Base-by-base conservation (phyloP, 495 filamentous ascomycete species). In the Polyplosphaeria fusca region DNA sequence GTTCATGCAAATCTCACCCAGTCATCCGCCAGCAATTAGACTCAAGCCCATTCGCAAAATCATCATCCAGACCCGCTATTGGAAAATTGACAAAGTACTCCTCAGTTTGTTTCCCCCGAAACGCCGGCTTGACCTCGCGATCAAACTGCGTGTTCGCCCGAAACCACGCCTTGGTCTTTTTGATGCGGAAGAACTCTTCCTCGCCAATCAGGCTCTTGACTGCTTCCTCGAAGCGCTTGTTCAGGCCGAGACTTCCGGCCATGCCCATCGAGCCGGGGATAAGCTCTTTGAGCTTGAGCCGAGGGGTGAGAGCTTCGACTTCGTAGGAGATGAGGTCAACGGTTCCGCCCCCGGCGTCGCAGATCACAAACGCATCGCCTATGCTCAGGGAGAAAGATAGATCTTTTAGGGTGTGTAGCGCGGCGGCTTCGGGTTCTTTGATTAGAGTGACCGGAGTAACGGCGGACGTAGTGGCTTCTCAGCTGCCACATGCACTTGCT, bases 381-480 rank as follows among this genome's bases (percentile, higher is more conserved):
- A 7, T 35, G 7, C 14, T 35, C 30, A 35, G 30, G 7, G 30
- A 35, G 30, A 35, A 35, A 7, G 30, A 35, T 14, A 35, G 30
- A 14, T 35, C 30, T 35, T 35, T 35, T 14, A 35, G 14, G 30
- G 45, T 48, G 24, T 24, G 25, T 11, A 48, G 45, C 9, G 45
- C 45, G 14, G 45, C 45, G 27, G 45, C 25, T 30, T 48, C 45
- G 9, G 25, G 45, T 27, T 48, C 45, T 28, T 48, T 48, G 16
- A 48, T 30, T 12, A 48, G 23, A 5, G 19, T 48, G 19, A 48
- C 45, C 27, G 45, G 45, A n/a, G n/a, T n/a, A n/a, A n/a, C n/a
- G n/a, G n/a, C n/a, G n/a, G n/a, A n/a, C n/a, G n/a, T n/a, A n/a
- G n/a, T n/a, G n/a, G n/a, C n/a, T n/a, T n/a, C n/a, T n/a, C n/a